Conservation (phyloP, 352 stramenopile genomes). For the Phytophthora capsici region DNA sequence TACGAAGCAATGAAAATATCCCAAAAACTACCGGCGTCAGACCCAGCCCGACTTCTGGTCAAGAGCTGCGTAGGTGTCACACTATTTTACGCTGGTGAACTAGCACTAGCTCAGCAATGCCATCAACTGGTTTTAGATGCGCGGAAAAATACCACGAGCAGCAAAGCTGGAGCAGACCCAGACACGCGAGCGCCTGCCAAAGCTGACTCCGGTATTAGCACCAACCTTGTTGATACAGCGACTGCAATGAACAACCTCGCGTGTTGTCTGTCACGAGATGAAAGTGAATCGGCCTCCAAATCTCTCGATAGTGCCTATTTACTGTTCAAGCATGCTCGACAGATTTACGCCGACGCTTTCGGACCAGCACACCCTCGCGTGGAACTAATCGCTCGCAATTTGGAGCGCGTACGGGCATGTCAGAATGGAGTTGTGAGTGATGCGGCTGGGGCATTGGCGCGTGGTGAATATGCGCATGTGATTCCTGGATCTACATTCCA, state of each 20-base stretch:
- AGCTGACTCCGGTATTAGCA: background rate
- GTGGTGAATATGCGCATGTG: conserved; percentile 67
- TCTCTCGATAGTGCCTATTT: conserved; percentile 63
- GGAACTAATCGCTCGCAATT: conserved; percentile 52
- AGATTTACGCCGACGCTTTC: conserved; percentile 57
- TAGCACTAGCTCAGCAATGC: conserved; percentile 55
- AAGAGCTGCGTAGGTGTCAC: conserved; percentile 61
- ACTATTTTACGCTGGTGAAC: conserved; percentile 63
- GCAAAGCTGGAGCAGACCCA: background rate
- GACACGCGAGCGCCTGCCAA: conserved; percentile 19
- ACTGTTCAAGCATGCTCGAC: conserved; percentile 55
- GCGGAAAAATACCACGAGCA: conserved; percentile 39
- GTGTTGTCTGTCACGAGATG: conserved; percentile 69
- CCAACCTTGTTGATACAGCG: conserved; percentile 56
- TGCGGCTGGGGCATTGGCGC: conserved; percentile 41
- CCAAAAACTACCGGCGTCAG: conserved; percentile 38
- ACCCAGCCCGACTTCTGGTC: conserved; percentile 47
- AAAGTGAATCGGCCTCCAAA: conserved; percentile 31
- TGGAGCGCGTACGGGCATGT: conserved; percentile 48
- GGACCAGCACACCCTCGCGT: conserved; percentile 52
- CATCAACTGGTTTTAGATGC: conserved; percentile 59
- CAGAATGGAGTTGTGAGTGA: conserved; percentile 59
- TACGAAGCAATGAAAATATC: conserved; percentile 56
- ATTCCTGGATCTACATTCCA: conserved; percentile 69
- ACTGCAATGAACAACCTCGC: conserved; percentile 81